Percentiles rank a stretch among this genome's conserved stretches.
phyloP scores from a whole-genome alignment of 2,329 filamentous ascomycete species.

The Pseudocercospora pini-densiflorae region DNA sequence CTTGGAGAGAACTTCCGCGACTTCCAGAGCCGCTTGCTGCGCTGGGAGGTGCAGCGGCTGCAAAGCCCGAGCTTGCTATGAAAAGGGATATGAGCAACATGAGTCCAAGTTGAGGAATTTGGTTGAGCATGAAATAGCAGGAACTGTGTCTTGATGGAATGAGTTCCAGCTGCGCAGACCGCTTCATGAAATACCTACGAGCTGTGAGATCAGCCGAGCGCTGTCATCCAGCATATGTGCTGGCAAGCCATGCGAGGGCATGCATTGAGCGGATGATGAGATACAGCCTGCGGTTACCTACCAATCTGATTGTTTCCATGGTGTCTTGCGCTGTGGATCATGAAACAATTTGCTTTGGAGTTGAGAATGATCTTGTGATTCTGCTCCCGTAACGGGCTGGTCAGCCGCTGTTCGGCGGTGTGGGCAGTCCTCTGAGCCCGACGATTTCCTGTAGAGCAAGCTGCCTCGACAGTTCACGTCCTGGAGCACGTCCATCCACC shows the following conservation, averaged over 20 bases:
- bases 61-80: background rate
- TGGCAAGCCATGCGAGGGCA: background rate
- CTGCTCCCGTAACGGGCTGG: background rate
- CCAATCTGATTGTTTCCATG: background rate
- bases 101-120: background rate
- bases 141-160: background rate
- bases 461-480: slow-evolving; percentile 4
- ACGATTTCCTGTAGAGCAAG: slow-evolving; percentile 5
- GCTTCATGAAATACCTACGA: background rate
- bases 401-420: background rate
- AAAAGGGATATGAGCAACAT: background rate
- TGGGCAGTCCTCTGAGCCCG: slow-evolving; percentile 4
- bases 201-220: background rate
- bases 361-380: background rate
- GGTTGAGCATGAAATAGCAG: background rate
- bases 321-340: background rate
- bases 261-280: background rate
- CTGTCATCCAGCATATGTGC: background rate
- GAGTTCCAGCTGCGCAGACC: background rate
- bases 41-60: background rate
- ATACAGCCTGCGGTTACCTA: background rate
- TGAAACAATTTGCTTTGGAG: background rate
- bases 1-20: background rate
- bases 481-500: slow-evolving; percentile 2
- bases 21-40: background rate